Evolutionary conservation across 805 yeast species (phyloP).

Genomic region (Saccharomycopsis fibuligera): DNA sequence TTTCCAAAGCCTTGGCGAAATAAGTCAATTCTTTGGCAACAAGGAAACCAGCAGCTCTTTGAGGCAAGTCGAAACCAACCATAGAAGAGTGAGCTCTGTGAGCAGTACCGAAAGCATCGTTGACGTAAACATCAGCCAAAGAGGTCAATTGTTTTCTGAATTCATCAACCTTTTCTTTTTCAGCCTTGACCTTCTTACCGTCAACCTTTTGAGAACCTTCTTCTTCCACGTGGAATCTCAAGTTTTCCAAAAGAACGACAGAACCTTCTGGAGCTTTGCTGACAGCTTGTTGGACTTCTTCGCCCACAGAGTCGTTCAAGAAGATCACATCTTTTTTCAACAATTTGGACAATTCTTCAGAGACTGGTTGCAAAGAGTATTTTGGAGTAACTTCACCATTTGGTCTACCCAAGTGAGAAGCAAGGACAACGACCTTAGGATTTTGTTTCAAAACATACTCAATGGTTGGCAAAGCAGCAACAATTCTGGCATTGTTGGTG

Average conservation of each 20-base stretch:
- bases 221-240: constrained; percentile 97
- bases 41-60: constrained; percentile 98
- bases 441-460: constrained; percentile 86
- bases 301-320: constrained; percentile 88
- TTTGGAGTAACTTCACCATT: constrained; percentile 85
- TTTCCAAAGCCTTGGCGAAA: constrained; percentile 97
- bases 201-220: constrained; percentile 91
- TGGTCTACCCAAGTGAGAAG: constrained; percentile 99
- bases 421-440: constrained; percentile 87
- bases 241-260: constrained; percentile 89
- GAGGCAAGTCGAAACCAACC: constrained; percentile 94
- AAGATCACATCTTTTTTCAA: constrained; percentile 66
- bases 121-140: constrained; percentile 93
- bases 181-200: constrained; percentile 92
- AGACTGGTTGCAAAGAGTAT: constrained; percentile 91
- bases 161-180: constrained; percentile 70
- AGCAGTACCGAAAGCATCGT: constrained; percentile 99
- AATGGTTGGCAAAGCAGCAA: constrained; percentile 98
- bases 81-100: constrained; percentile 99
- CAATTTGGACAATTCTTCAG: constrained; percentile 76
- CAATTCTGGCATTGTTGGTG: constrained; percentile 99
- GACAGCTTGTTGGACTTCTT: constrained; percentile 77
- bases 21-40: constrained; percentile 95
- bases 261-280: constrained; percentile 70
- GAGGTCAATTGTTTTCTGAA: constrained; percentile 89